phyloP scores from a whole-genome alignment of 345 rosid species.

The Laguncularia racemosa region DNA sequence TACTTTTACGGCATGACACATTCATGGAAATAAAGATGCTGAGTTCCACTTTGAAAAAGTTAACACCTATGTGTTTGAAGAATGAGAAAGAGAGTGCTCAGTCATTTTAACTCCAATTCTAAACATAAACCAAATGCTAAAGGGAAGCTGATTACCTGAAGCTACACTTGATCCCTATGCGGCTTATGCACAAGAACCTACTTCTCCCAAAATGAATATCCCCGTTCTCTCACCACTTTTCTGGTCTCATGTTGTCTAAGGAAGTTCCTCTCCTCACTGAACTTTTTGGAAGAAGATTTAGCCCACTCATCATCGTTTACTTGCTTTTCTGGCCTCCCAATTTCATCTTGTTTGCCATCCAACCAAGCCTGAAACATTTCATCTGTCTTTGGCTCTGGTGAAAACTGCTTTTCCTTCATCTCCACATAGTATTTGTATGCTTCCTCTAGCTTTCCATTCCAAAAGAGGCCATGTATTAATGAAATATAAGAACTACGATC shows the following conservation, averaged over 20 bases:
- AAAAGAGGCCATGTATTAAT: slow-evolving; percentile 82
- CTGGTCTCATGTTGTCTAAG: slow-evolving; percentile 55
- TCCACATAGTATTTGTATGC: slow-evolving; percentile 64
- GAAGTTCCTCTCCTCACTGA: slow-evolving; percentile 30
- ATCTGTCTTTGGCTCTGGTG: slow-evolving; percentile 62
- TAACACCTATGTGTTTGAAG: too few species aligned
- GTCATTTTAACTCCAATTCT: too few species aligned
- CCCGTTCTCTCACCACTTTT: slow-evolving; percentile 56
- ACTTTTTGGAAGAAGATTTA: slow-evolving; percentile 22
- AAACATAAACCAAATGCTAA: too few species aligned
- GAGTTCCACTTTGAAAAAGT: too few species aligned
- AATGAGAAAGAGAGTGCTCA: too few species aligned
- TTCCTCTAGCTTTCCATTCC: slow-evolving; percentile 73
- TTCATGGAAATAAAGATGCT: too few species aligned
- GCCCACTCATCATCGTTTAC: slow-evolving; percentile 8
- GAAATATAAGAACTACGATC: slow-evolving; percentile 78
- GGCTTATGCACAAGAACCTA: slow-evolving; percentile 17
- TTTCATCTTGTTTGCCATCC: slow-evolving; percentile 48
- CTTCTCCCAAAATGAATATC: slow-evolving; percentile 58
- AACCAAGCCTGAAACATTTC: slow-evolving; percentile 58
- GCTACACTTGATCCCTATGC: slow-evolving; percentile 4
- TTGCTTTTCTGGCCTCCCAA: slow-evolving; percentile 19
- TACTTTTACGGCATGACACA: too few species aligned
- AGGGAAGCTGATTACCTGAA: slow-evolving; percentile 7
- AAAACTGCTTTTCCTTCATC: slow-evolving; percentile 64